Conservation (phyloP, 2,329 filamentous ascomycete genomes). For the Colletotrichum spinosum region DNA sequence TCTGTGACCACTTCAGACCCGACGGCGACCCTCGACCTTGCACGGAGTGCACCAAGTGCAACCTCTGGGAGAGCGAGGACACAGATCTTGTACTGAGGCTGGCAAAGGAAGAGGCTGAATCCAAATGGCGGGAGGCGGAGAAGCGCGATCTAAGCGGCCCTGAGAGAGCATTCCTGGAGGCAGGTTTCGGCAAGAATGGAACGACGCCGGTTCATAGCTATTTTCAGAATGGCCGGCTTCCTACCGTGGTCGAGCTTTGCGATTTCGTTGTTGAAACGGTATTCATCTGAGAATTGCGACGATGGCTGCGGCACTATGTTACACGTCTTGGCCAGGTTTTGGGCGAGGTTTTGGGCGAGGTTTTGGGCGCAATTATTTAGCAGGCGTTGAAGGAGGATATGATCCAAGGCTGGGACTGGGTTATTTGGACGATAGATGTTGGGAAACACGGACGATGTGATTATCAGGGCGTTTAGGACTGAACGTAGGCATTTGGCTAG, state of each 20-base stretch:
- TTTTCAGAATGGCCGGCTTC: conserved; percentile 48
- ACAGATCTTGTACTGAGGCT: conserved; percentile 74
- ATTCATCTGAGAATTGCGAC: conserved; percentile 47
- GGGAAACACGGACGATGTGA: too few species aligned
- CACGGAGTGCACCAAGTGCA: conserved; percentile 82
- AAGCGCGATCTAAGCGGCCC: conserved; percentile 65
- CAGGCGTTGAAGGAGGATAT: too few species aligned
- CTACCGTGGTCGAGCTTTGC: conserved; percentile 56
- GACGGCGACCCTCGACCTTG: conserved; percentile 79
- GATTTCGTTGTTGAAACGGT: conserved; percentile 59
- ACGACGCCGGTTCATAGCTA: conserved; percentile 47
- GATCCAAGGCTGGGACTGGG: too few species aligned
- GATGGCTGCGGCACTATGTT: too few species aligned
- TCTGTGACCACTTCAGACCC: conserved; percentile 94
- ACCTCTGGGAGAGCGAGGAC: conserved; percentile 82
- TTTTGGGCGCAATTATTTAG: too few species aligned
- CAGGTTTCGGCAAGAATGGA: conserved; percentile 53
- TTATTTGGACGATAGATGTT: too few species aligned
- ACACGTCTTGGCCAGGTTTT: too few species aligned
- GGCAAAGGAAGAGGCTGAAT: conserved; percentile 78
- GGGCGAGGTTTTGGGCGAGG: too few species aligned
- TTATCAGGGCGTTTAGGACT: too few species aligned
- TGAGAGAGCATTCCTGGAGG: conserved; percentile 69
- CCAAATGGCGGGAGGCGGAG: conserved; percentile 76
- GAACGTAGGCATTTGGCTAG: too few species aligned